Base-by-base conservation (phyloP, 2,329 filamentous ascomycete genomes). In the Fusarium sp. region DNA sequence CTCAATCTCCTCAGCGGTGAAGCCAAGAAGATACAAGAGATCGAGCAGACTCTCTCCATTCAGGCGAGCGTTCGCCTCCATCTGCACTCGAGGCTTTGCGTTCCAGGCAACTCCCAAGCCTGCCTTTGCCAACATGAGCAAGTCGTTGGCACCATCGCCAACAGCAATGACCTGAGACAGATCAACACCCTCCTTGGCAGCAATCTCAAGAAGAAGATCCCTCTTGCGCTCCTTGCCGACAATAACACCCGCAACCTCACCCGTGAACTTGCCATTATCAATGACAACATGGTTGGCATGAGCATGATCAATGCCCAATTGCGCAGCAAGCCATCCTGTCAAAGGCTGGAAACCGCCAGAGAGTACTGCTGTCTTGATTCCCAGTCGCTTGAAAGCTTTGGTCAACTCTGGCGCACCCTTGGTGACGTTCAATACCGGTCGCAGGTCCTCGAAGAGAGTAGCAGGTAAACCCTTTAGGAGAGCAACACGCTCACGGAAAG, bases 301-400 rank as follows among this genome's bases (percentile, higher is more conserved):
- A 0, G 93, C 94, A 75, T 97, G 90, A 78, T 98, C 92, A 57
- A 99, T 87, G 15, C 93, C 93, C 26, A 99, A 83, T 74, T 93
- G 85, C 40, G 83, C 83, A 17, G 92, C 94, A 35, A 98, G 86
- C 93, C 94, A 98, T 58, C 89, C 86, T 0, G 96, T 96, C 67
- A 98, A 82, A 1, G 95, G 94, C 67, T 92, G 88, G 80, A 99
- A 99, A 0, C 96, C 96, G 44, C 96, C 96, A 33, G 93, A 97
- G 32, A 97, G 81, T 7, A 99, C 95, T 0, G 94, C 96, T 3
- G 94, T 93, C 80, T 92, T 95, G 79, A 92, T 91, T 9, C 95
- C 95, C 7, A 97, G 81, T 22, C 86, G 84, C 79, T 92, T 94
- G 51, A 99, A 82, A 0, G 90, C 91, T 62, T 80, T 86, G 66